Evolutionary conservation across 2,329 filamentous ascomycete species (phyloP).

Genomic region (Beauveria sp.): DNA sequence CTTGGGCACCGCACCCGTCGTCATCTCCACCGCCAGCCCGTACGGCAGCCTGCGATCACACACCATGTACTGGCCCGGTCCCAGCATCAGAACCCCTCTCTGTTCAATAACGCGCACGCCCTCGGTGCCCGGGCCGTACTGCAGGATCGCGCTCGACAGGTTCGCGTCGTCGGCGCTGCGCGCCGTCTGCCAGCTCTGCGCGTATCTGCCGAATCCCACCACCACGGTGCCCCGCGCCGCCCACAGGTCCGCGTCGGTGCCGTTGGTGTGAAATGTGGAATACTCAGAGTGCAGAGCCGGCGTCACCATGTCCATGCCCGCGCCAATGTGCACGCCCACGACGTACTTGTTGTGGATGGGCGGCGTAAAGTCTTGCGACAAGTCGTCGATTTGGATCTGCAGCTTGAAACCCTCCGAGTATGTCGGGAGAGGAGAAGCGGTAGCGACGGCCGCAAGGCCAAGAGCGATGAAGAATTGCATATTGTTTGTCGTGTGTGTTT

Average conservation of each 20-base stretch:
- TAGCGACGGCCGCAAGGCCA: neutral
- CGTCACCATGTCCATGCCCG: slow-evolving; percentile 1
- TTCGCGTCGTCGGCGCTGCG: neutral
- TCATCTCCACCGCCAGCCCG: slow-evolving; percentile 2
- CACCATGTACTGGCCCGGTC: slow-evolving; percentile 4
- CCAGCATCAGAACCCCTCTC: neutral
- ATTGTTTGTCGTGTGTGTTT: neutral
- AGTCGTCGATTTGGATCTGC: neutral
- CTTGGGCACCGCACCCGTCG: neutral
- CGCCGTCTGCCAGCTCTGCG: neutral
- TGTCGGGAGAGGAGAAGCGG: neutral
- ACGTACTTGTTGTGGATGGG: neutral
- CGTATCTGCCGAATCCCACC: neutral
- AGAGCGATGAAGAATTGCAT: neutral
- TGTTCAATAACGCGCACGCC: neutral
- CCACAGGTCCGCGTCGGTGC: neutral
- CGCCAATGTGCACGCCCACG: neutral
- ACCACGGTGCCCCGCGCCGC: neutral
- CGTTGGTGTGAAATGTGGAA: slow-evolving; percentile 1
- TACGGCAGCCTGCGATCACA: slow-evolving; percentile 1
- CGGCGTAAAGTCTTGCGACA: neutral
- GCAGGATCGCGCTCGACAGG: neutral
- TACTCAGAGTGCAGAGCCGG: neutral
- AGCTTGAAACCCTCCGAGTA: neutral
- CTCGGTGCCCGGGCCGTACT: slow-evolving; percentile 3